Evolutionary conservation across 352 stramenopile genomes (phyloP).

Genomic region (Pythium dissimile): DNA sequence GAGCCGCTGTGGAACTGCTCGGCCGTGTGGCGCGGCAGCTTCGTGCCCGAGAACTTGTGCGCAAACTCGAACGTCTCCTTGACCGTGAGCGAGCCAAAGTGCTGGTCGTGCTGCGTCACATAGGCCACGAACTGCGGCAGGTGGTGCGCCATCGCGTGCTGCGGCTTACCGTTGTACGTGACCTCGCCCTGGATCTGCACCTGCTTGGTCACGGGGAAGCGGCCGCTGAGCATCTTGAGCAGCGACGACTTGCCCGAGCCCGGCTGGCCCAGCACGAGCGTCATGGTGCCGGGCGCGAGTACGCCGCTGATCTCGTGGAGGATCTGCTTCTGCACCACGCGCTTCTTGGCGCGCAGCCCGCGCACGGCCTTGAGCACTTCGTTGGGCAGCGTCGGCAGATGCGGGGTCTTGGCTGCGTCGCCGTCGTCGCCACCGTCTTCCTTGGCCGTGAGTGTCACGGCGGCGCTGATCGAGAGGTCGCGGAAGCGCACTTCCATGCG

Average conservation of each 20-base stretch:
- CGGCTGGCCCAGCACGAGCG: conserved; percentile 46
- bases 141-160: conserved; percentile 20
- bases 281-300: conserved; percentile 45
- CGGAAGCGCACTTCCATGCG: conserved; percentile 60
- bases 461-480: conserved; percentile 31
- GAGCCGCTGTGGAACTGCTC: conserved; percentile 8
- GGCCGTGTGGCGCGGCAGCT: conserved; percentile 23
- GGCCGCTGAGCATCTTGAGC: conserved; percentile 48
- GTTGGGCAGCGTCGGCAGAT: conserved; percentile 46
- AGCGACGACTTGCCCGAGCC: conserved; percentile 45
- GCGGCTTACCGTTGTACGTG: conserved; percentile 39
- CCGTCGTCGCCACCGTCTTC: no score
- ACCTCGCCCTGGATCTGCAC: conserved; percentile 35
- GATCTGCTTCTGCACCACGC: conserved; percentile 35
- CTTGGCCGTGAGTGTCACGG: conserved; percentile 28
- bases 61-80: conserved; percentile 31
- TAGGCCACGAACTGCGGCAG: conserved; percentile 47
- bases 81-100: conserved; percentile 27
- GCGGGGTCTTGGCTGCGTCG: background rate
- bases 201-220: conserved; percentile 37
- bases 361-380: conserved; percentile 31
- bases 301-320: conserved; percentile 34
- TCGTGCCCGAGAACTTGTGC: conserved; percentile 42
- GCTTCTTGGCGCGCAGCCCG: conserved; percentile 31
- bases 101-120: conserved; percentile 41